phyloP scores from a whole-genome alignment of 306 rosid species.

The Fagus crenata region DNA sequence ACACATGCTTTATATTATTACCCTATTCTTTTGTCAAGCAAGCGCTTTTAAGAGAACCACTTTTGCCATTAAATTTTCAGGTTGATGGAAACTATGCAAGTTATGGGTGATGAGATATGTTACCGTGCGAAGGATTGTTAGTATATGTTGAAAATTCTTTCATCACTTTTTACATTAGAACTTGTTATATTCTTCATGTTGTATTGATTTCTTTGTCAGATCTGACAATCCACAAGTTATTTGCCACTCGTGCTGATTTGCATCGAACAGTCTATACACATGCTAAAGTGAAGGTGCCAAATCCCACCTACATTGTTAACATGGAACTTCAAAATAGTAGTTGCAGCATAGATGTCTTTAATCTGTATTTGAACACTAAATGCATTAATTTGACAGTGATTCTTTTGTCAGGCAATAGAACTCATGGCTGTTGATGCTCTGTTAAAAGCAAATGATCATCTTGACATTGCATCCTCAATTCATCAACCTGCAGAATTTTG shows the following conservation, averaged over 20 bases:
- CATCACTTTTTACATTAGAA: slow-evolving; percentile 23
- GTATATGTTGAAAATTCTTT: slow-evolving; percentile 38
- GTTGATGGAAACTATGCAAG: slow-evolving; percentile 45
- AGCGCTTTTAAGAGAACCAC: slow-evolving; percentile 15
- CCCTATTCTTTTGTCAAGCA: background rate
- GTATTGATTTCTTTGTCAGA: slow-evolving; percentile 51
- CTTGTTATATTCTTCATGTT: slow-evolving; percentile 14
- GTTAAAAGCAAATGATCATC: slow-evolving; percentile 59
- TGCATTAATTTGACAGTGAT: slow-evolving; percentile 9
- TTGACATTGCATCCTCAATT: slow-evolving; percentile 56
- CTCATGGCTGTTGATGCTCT: slow-evolving; percentile 79
- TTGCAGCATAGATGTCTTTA: slow-evolving; percentile 1
- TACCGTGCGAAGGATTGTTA: slow-evolving; percentile 78
- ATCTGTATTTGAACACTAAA: slow-evolving; percentile 12
- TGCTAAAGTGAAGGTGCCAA: slow-evolving; percentile 79
- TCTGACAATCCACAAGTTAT: slow-evolving; percentile 77
- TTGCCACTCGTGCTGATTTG: slow-evolving; percentile 83
- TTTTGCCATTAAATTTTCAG: slow-evolving; percentile 25
- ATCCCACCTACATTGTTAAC: slow-evolving; percentile 10
- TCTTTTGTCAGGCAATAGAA: slow-evolving; percentile 69
- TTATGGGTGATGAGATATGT: slow-evolving; percentile 64
- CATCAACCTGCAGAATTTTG: slow-evolving; percentile 71
- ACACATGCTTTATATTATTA: slow-evolving; percentile 16
- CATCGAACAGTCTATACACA: slow-evolving; percentile 86
- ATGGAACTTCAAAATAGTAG: background rate